These are phyloP conservation scores for Epichloe bromicola DNA, from an alignment of 2,329 filamentous ascomycete genomes.

Conservation along the genomic window DNA sequence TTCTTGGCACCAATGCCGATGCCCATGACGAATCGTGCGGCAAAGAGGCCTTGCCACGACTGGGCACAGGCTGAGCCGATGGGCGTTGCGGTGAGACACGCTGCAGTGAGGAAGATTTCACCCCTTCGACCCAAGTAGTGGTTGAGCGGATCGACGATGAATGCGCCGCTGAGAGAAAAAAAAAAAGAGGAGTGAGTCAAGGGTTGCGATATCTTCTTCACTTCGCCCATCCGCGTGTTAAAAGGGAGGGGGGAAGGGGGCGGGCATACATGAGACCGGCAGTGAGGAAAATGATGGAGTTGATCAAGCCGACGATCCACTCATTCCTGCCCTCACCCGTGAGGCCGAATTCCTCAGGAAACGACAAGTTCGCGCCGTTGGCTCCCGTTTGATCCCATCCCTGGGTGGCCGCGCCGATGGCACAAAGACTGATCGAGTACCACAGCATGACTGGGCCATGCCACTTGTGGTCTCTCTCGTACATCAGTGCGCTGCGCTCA, in stretches of 20 bases:
- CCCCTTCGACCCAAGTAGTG: constrained; percentile 50
- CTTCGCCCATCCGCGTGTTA: neutral
- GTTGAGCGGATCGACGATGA: constrained; percentile 35
- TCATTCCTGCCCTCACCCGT: constrained; percentile 28
- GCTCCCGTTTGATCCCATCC: constrained; percentile 51
- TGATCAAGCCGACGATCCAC: constrained; percentile 20
- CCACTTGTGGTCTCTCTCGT: constrained; percentile 45
- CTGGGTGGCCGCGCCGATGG: constrained; percentile 41
- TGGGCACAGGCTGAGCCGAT: constrained; percentile 48
- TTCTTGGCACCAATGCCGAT: constrained; percentile 56
- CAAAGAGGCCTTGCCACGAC: constrained; percentile 52
- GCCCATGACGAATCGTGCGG: constrained; percentile 53
- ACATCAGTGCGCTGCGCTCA: constrained; percentile 19
- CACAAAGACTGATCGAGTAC: constrained; percentile 35
- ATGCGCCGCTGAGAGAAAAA: constrained; percentile 11
- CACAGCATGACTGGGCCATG: constrained; percentile 28
- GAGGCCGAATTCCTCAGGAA: constrained; percentile 30
- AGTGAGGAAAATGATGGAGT: constrained; percentile 20
- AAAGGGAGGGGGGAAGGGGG: too few species aligned
- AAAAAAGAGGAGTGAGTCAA: neutral
- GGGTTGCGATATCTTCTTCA: too few species aligned
- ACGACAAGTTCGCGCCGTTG: constrained; percentile 48
- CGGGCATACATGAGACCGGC: constrained; percentile 40
- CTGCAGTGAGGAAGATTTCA: constrained; percentile 50
- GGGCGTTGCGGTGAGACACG: constrained; percentile 30